Evolutionary conservation across 116 monocot species (phyloP).

Genomic region (Cymodocea nodosa): DNA sequence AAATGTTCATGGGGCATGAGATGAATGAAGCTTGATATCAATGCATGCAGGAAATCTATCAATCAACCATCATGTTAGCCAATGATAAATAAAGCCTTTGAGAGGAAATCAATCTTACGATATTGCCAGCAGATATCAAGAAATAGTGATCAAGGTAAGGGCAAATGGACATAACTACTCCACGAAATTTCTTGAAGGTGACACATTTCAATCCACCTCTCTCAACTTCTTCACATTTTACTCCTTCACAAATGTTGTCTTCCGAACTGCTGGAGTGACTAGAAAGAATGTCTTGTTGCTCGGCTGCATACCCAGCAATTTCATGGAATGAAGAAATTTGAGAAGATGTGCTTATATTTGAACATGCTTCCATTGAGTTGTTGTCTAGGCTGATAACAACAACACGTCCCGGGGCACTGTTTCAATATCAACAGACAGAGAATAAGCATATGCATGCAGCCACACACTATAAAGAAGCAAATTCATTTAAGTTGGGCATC

Average conservation of each 20-base stretch:
- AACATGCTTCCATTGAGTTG: conserved; percentile 16
- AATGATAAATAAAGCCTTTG: background rate
- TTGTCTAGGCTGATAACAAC: conserved; percentile 55
- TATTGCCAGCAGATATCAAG: conserved; percentile 80
- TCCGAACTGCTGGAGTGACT: conserved; percentile 50
- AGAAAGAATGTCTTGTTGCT: conserved; percentile 29
- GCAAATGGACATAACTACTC: conserved; percentile 68
- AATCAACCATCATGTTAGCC: background rate
- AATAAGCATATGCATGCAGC: background rate
- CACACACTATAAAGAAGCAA: background rate
- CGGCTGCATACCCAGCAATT: conserved; percentile 40
- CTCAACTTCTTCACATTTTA: conserved; percentile 36
- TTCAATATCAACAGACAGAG: conserved; percentile 3
- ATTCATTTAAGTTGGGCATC: too few relatives aligned
- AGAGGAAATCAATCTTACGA: conserved; percentile 38
- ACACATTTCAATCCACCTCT: conserved; percentile 33
- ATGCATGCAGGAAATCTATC: conserved; percentile 2
- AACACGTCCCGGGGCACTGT: conserved; percentile 66
- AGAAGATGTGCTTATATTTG: conserved; percentile 24
- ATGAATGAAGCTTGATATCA: too few relatives aligned
- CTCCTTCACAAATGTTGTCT: conserved; percentile 25
- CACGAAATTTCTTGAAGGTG: conserved; percentile 29
- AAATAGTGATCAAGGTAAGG: conserved; percentile 68
- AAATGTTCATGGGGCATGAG: too few relatives aligned
- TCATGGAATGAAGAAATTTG: conserved; percentile 35